Base-by-base conservation (phyloP, 148 eudicot species). In the Polygonum maritimum region DNA sequence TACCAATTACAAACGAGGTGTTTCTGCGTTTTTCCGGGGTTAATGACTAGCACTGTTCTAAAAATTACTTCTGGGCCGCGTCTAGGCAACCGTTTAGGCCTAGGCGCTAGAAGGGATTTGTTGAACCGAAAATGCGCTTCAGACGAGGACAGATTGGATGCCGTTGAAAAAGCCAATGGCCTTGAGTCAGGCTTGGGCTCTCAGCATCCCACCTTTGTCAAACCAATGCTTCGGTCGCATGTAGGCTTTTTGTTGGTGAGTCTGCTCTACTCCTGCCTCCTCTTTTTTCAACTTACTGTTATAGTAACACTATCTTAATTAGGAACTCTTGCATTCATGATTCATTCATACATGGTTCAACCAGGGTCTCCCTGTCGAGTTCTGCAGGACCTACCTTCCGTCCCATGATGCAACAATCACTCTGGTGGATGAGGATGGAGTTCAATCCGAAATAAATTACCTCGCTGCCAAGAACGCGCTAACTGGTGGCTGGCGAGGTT, bases 181-280 rank as follows among this genome's bases (percentile, higher is more conserved):
- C 54, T 89, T 1, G 84, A 85, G 58, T 74, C 83, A 9, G 75
- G 48, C 15, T 80, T 93, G 33, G 87, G 55, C 4, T 67, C 86
- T 52, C 81, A 84, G 9, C 75, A 74, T 63, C 96, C 98, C 3
- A 70, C 84, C 74, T 93, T 87, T 77, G 85, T 90, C 44, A 93
- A 87, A 70, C 86, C 98, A 39, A 93, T 93, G 98, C 96, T 93
- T 78, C 98, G 88, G 21, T 93, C 98, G 15, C 98, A 93, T 83
- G 96, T 93, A 18, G 96, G 98, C 15, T 93, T 90, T 85, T 93
- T 90, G 92, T 76, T 89, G 89, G 92, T 89, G 74, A 76, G 87
- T 78, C 4, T 22, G 87, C 31, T 78, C 5, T 18, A 35, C n/a
- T 33, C 7, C 3, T 14, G 13, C 40, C 1, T 31, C 26, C 15